Evolutionary conservation across 176 grass and related monocot genomes (phyloP), one percentile per base, ranked within the genome.

Genomic region (Oryza punctata): DNA sequence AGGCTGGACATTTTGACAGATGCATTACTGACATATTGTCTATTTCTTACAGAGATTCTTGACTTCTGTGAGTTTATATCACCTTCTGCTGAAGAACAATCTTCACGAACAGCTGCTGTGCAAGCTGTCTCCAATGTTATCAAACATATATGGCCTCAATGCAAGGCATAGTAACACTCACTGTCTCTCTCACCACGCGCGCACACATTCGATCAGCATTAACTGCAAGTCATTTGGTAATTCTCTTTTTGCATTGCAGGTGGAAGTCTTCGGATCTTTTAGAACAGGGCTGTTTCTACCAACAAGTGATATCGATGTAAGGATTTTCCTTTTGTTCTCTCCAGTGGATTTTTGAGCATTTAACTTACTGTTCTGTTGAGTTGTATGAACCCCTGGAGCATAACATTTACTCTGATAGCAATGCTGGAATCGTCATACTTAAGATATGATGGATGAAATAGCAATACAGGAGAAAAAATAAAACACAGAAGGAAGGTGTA

Each of bases 251-350:
- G 14, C 37, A 11, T 80, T 54, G 49, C 86, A 99, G 97, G 93
- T 96, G 80, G 91, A 99, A 87, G 67, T 99, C 63, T 99, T 96
- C 84, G 97, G 97, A 91, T 99, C 93, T 78, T 96, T 99, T 67
- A 99, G 91, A 72, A 99, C 93, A 72, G 93, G 97, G 65, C 88
- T 99, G 2, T 99, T 96, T 85, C 78, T 99, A 75, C 97, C 97
- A 73, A 96, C 93, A 65, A 99, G 97, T 71, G 97, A 96, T 85
- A 65, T 99, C 2, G 93, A 99, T 84, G 96, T 91, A 90, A 85
- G 83, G 44, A 21, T 74, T 84, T 78, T 69, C 12, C 35, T 80
- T 77, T 86, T 28, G 33, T 83, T 45, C 60, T 69, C n/a, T 52
- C 65, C 6, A 68, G 16, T 82, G 10, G 7, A 37, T 78, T 78